Conservation (phyloP, 768 basidiomycete genomes). For the Dentipellis fragilis region DNA sequence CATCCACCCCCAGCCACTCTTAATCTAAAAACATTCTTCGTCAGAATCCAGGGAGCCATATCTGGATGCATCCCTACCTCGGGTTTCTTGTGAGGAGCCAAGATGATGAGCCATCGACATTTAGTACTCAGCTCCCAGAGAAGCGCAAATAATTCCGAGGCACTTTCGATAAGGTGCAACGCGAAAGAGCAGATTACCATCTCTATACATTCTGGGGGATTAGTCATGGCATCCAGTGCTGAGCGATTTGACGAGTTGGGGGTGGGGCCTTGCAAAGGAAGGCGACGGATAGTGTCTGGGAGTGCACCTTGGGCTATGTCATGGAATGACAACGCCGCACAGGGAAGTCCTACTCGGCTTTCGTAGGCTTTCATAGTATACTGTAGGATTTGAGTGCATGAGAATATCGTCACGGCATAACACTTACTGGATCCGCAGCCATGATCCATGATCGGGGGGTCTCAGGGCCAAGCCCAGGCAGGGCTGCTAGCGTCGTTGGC, state of each 20-base stretch:
- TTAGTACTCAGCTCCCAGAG: conserved; percentile 56
- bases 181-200: conserved; percentile 69
- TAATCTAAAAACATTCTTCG: conserved; percentile 33
- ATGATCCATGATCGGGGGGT: conserved; percentile 25
- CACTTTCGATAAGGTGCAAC: conserved; percentile 52
- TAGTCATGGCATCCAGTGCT: neutral
- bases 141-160: conserved; percentile 54
- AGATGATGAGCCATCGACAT: conserved; percentile 53
- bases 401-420: neutral
- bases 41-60: neutral
- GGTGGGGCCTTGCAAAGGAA: neutral
- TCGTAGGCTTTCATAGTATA: conserved; percentile 53
- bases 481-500: too few relatives aligned
- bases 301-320: conserved; percentile 51
- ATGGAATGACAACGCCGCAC: conserved; percentile 49
- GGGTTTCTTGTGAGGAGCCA: conserved; percentile 71
- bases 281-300: conserved; percentile 20
- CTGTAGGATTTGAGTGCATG: conserved; percentile 20
- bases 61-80: conserved; percentile 33
- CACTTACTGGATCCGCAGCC: conserved; percentile 45
- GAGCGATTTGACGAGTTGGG: neutral
- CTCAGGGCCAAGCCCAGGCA: conserved; percentile 20
- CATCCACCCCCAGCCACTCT: conserved; percentile 44
- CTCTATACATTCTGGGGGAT: conserved; percentile 29
- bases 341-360: conserved; percentile 42